Evolutionary conservation across 306 rosid species (phyloP).

Genomic region (Alnus glutinosa): DNA sequence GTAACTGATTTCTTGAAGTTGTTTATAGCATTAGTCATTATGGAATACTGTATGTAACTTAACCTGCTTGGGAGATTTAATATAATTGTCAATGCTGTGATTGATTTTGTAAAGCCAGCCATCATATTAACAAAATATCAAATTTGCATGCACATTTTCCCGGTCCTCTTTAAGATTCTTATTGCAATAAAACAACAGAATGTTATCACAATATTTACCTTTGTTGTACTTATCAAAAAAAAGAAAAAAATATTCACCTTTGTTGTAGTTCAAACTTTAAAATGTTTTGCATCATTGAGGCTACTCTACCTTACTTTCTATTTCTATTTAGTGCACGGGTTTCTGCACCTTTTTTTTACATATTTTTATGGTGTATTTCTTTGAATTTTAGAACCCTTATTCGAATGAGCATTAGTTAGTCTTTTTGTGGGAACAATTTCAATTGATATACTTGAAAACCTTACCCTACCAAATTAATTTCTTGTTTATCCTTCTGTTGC

Average conservation of each 20-base stretch:
- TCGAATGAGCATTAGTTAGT: not conserved
- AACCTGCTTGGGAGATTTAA: not conserved
- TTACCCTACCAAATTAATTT: not conserved
- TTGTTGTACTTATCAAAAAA: not conserved
- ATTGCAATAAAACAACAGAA: not conserved
- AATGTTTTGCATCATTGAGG: not conserved
- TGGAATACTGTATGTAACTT: not conserved
- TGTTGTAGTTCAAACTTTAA: not conserved
- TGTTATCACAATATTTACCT: not conserved
- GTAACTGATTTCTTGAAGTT: not conserved
- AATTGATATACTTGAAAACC: too few species aligned
- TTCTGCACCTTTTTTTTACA: not conserved
- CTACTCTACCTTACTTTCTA: not conserved
- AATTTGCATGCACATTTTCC: not conserved
- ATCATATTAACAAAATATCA: not conserved
- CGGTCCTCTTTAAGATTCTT: not conserved
- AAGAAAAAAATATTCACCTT: not conserved
- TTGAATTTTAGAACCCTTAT: too few species aligned
- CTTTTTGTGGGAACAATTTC: too few species aligned
- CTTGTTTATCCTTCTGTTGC: not conserved
- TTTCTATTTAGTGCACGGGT: not conserved
- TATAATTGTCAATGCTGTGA: not conserved
- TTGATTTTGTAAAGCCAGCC: not conserved
- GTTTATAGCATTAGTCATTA: not conserved
- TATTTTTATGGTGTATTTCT: not conserved